Percentiles rank a stretch among this genome's conserved stretches.
Conservation (phyloP, 768 basidiomycete species). For the Scleroderma bovista region DNA sequence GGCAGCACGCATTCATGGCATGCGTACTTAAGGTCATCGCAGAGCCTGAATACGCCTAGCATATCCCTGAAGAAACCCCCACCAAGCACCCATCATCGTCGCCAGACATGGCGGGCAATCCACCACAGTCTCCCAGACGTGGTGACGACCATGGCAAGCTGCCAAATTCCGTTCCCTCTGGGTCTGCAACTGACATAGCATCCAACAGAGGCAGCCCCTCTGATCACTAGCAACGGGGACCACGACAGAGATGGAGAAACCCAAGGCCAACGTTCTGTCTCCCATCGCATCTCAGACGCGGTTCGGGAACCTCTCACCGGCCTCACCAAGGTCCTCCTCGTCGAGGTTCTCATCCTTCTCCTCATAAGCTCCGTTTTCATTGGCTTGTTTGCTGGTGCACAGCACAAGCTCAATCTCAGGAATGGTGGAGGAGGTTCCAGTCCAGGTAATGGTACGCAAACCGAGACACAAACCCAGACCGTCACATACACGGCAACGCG, state of each 20-base stretch:
- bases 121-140: conserved; percentile 50
- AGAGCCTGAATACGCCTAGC: neutral
- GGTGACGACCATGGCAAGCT: conserved; percentile 51
- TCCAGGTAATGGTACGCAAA: conserved; percentile 30
- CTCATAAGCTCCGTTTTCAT: conserved; percentile 85
- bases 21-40: conserved; percentile 24
- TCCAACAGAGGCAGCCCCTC: conserved; percentile 55
- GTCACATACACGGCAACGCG: conserved; percentile 27
- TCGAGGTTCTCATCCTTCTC: conserved; percentile 69
- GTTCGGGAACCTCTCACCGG: conserved; percentile 77
- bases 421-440: conserved; percentile 25
- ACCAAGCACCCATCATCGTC: conserved; percentile 11
- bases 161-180: neutral
- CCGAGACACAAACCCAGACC: conserved; percentile 28
- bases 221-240: conserved; percentile 46
- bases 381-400: conserved; percentile 87
- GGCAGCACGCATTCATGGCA: conserved; percentile 20
- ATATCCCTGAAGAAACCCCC: conserved; percentile 6
- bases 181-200: conserved; percentile 3
- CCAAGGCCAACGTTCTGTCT: conserved; percentile 32
- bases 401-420: conserved; percentile 63
- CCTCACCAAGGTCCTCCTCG: conserved; percentile 76
- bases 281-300: conserved; percentile 40
- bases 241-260: conserved; percentile 34
- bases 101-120: conserved; percentile 52